Evolutionary conservation across 1,284 basidiomycete species (phyloP), one percentile per base, ranked within the genome.

Genomic region (Laetiporus sulphureus): DNA sequence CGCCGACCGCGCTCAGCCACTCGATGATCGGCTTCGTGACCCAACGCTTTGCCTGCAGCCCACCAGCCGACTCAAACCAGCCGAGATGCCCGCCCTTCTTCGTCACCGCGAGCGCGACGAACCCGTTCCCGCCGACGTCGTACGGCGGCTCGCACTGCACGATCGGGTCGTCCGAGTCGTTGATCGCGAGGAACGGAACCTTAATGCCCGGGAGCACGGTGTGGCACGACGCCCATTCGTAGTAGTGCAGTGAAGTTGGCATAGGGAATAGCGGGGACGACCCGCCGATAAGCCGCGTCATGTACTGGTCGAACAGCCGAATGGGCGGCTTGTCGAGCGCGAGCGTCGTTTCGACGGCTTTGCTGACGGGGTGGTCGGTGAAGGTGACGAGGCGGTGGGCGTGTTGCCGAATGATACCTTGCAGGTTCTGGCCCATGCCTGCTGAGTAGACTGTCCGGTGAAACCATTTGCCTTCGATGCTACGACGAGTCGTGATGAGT

Each of bases 161-260:
- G 22, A 97, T 79, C 2, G 95, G 95, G 63, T 99, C 95, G 63
- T 98, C 93, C 35, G 78, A 75, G 1, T 94, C 79, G 58, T 91
- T 94, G 53, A 98, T 75, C 11, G 84, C 80, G 12, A 98, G 72
- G 53, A 86, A 76, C 16, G 85, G 85, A 25, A 88, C 72, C 30
- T 65, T 68, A 44, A 89, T 68, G 42, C 73, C 66, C 36, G 62
- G 60, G 12, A 89, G 63, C 21, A 75, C 65, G 36, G 73, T 60
- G 59, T 77, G 66, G 42, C 66, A 68, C 7, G 71, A 67, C 6
- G 78, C 82, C 76, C 83, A 85, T 42, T 65, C 60, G 62, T 98
- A 98, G 65, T 97, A 99, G 30, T 77, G 84, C n/a, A 77, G 64
- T 1, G 86, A 83, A 4, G 71, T 68, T 13, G 64, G 59, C 61